phyloP scores from a whole-genome alignment of 495 filamentous ascomycete genomes.

The Tuber aestivum region DNA sequence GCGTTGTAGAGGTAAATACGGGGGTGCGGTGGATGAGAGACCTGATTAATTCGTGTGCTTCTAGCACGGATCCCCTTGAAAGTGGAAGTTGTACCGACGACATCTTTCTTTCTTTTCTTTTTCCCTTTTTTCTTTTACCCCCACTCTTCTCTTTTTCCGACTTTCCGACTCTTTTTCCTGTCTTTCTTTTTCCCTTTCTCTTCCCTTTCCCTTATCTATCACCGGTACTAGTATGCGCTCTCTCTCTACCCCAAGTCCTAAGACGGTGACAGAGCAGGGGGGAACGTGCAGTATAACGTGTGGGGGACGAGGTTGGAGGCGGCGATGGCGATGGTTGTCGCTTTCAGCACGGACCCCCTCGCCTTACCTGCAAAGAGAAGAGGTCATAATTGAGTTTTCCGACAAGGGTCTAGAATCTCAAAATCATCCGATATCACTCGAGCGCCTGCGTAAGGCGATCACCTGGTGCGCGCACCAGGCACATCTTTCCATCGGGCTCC shows the following conservation, averaged over 20 bases:
- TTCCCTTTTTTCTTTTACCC: neutral
- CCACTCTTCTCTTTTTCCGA: neutral
- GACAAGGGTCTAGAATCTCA: neutral
- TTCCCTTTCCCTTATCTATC: neutral
- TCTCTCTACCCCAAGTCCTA: neutral
- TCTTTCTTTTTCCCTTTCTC: neutral
- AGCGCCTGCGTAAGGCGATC: neutral
- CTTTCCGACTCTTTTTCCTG: neutral
- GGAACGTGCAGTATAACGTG: neutral
- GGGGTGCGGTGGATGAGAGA: slow-evolving; percentile 76
- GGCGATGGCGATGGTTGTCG: neutral
- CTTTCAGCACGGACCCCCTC: neutral
- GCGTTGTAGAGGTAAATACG: slow-evolving; percentile 67
- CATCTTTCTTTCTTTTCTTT: slow-evolving; percentile 4
- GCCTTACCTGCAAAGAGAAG: neutral
- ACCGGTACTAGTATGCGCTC: too few species aligned
- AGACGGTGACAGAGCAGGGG: neutral
- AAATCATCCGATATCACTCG: slow-evolving; percentile 2
- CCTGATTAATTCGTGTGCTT: slow-evolving; percentile 66
- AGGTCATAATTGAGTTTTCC: neutral
- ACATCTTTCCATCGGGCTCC: neutral
- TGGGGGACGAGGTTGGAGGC: neutral
- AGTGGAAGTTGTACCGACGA: slow-evolving; percentile 54
- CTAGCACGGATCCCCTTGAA: slow-evolving; percentile 60
- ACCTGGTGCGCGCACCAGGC: neutral